Percentiles rank a stretch among this genome's conserved stretches.
These are phyloP conservation scores for Agaricus subrufescens DNA, from an alignment of 768 basidiomycete species.

Conservation along the genomic window DNA sequence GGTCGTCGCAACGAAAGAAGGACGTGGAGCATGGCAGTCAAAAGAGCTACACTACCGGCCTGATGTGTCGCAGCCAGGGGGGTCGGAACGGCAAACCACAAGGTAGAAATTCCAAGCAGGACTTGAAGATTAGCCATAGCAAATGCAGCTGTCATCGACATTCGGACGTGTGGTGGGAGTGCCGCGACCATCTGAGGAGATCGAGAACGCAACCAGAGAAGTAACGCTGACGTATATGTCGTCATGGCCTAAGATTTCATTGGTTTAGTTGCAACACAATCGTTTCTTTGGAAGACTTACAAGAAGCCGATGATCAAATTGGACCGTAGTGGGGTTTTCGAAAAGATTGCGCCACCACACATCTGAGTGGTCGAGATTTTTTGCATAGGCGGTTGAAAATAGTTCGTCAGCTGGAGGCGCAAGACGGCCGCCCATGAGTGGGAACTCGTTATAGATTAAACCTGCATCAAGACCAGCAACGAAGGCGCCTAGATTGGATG, in stretches of 20 bases:
- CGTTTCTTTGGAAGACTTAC: slow-evolving; percentile 39
- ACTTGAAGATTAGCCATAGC: slow-evolving; percentile 85
- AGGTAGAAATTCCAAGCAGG: slow-evolving; percentile 57
- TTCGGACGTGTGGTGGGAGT: slow-evolving; percentile 59
- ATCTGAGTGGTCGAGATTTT: slow-evolving; percentile 63
- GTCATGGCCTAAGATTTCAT: slow-evolving; percentile 60
- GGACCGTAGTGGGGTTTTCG: slow-evolving; percentile 97
- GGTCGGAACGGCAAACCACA: slow-evolving; percentile 89
- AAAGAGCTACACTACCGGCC: slow-evolving; percentile 85
- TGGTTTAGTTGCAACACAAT: neutral
- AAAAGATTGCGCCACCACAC: slow-evolving; percentile 95
- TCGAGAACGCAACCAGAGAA: slow-evolving; percentile 58
- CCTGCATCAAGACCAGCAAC: slow-evolving; percentile 98
- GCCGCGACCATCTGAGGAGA: slow-evolving; percentile 51
- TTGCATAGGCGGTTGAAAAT: slow-evolving; percentile 71
- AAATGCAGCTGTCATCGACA: slow-evolving; percentile 56
- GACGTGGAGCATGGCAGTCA: slow-evolving; percentile 80
- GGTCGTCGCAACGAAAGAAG: slow-evolving; percentile 70
- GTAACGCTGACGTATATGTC: slow-evolving; percentile 67
- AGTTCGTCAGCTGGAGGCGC: slow-evolving; percentile 82
- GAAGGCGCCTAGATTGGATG: slow-evolving; percentile 72
- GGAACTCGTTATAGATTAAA: slow-evolving; percentile 97
- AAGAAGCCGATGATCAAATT: slow-evolving; percentile 92
- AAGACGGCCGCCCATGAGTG: slow-evolving; percentile 87
- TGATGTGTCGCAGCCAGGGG: slow-evolving; percentile 93